These are phyloP conservation scores for Aegilops speltoides DNA, from an alignment of 176 grass and related monocot species.

Conservation along the genomic window DNA sequence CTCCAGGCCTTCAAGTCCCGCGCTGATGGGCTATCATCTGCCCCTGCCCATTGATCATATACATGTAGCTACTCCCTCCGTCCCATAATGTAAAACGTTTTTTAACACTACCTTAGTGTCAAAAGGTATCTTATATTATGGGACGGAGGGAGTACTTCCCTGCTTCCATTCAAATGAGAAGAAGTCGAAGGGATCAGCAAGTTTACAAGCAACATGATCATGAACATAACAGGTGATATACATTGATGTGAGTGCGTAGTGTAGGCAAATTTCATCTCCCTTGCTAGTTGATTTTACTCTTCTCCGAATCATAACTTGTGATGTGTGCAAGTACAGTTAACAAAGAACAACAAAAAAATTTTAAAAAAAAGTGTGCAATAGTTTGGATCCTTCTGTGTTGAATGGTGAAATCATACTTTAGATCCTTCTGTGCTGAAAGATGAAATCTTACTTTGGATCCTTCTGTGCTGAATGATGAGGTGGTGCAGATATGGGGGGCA, in stretches of 20 bases:
- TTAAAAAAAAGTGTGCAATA: not conserved
- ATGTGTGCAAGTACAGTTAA: conserved; percentile 31
- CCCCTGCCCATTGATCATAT: not conserved
- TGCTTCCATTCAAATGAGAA: too few relatives aligned
- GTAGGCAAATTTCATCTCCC: not conserved
- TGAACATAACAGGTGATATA: not conserved
- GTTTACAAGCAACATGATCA: not conserved
- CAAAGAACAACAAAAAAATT: not conserved
- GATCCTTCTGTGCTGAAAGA: not conserved
- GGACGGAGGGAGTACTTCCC: too few relatives aligned
- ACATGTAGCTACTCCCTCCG: not conserved
- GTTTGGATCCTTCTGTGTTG: not conserved
- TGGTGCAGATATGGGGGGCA: not conserved
- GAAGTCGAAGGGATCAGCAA: too few relatives aligned
- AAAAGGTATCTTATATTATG: too few relatives aligned
- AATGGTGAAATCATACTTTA: not conserved
- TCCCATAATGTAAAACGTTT: too few relatives aligned
- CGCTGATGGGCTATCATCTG: conserved; percentile 28
- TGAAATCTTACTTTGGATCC: not conserved
- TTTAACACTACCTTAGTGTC: too few relatives aligned
- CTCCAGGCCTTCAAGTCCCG: conserved; percentile 63
- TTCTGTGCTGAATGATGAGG: not conserved
- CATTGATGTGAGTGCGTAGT: not conserved
- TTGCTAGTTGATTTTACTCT: not conserved
- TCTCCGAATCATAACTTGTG: not conserved